Percentiles rank a stretch among this genome's conserved stretches.
Evolutionary conservation across 1,139 yeast genomes (phyloP).

Genomic region (Torulaspora pretoriensis): DNA sequence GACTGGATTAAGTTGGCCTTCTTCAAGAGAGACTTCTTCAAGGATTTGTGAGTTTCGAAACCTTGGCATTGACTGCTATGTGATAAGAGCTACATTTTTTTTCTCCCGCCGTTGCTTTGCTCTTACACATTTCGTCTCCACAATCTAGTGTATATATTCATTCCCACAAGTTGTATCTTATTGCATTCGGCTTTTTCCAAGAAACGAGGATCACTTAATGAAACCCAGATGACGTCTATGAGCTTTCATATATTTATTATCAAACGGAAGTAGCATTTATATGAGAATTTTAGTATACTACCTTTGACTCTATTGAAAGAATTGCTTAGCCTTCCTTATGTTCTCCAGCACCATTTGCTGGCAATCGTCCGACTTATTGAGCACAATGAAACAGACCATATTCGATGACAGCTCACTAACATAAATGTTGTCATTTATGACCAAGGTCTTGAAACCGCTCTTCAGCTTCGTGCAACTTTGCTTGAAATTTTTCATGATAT

Average conservation of each 20-base stretch:
- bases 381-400: conserved; percentile 41
- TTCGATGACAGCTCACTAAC: conserved; percentile 44
- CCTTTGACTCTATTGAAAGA: conserved; percentile 31
- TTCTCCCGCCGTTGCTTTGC: neutral
- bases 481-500: conserved; percentile 89
- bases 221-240: conserved; percentile 1
- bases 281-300: conserved; percentile 1
- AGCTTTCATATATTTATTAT: conserved; percentile 4
- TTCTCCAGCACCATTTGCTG: conserved; percentile 39
- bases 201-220: conserved; percentile 3
- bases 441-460: conserved; percentile 66
- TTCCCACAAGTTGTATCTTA: conserved; percentile 7
- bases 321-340: conserved; percentile 38
- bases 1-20: conserved; percentile 87
- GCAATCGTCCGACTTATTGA: conserved; percentile 32
- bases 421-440: conserved; percentile 62
- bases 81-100: conserved; percentile 2
- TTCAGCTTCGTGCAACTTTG: conserved; percentile 88
- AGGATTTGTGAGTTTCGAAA: conserved; percentile 35
- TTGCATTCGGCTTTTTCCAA: conserved; percentile 1
- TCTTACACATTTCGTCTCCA: conserved; percentile 7
- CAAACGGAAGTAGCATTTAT: neutral
- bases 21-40: conserved; percentile 79
- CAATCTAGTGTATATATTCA: conserved; percentile 12
- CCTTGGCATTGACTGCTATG: conserved; percentile 4